A percentile compares a stretch with the other conserved stretches of the same genome.
These are phyloP conservation scores for Lachancea dasiensis DNA, from an alignment of 805 yeast species.

Conservation along the genomic window DNA sequence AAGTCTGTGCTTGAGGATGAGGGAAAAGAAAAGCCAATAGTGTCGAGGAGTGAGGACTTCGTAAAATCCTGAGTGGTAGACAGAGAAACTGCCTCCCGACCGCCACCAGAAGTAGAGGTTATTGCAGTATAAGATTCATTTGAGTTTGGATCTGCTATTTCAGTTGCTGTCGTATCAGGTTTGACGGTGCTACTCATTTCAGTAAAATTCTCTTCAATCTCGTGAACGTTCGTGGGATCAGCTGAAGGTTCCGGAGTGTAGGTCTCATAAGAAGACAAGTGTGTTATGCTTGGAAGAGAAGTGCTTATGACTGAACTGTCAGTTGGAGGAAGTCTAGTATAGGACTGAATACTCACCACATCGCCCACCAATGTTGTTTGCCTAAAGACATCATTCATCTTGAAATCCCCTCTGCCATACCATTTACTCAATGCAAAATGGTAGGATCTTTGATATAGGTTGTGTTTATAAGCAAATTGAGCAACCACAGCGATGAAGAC, in stretches of 20 bases:
- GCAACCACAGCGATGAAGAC: conserved; percentile 22
- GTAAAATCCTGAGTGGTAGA: no score
- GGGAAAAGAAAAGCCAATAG: no score
- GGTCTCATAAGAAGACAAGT: neutral
- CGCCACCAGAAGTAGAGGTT: no score
- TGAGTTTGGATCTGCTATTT: no score
- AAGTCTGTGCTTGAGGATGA: no score
- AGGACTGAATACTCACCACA: conserved; percentile 12
- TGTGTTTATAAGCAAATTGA: conserved; percentile 22
- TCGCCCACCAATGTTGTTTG: conserved; percentile 22
- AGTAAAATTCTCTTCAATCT: neutral
- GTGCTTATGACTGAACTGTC: neutral
- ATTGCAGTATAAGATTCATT: no score
- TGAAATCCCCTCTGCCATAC: conserved; percentile 15
- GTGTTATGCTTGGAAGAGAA: neutral
- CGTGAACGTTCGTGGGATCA: neutral
- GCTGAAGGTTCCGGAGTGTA: neutral
- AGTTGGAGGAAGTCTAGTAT: conserved; percentile 11
- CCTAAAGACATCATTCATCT: conserved; percentile 13
- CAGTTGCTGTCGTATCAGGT: neutral
- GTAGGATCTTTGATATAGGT: conserved; percentile 20
- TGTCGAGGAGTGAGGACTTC: no score
- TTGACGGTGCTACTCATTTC: neutral
- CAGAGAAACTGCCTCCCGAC: no score
- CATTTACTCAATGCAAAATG: conserved; percentile 15